phyloP scores from a whole-genome alignment of 2,329 filamentous ascomycete genomes.

The Elsinoe australis region DNA sequence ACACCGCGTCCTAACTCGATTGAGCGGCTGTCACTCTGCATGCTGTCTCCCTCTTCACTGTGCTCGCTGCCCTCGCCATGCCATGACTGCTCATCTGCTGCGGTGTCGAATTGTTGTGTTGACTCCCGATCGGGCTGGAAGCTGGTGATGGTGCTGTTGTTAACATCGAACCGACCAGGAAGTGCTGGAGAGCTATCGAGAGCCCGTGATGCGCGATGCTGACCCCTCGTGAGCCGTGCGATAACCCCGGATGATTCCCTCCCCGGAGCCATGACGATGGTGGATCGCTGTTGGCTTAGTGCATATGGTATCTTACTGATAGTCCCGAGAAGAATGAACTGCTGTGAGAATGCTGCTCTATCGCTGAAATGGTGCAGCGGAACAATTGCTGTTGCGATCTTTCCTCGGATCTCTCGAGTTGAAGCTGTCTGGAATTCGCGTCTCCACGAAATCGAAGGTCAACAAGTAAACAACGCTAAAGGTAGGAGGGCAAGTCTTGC shows the following conservation, averaged over 20 bases:
- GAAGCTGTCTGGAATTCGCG: slow-evolving; percentile 3
- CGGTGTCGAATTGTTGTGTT: slow-evolving; percentile 21
- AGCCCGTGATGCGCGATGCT: neutral
- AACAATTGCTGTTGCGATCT: slow-evolving; percentile 9
- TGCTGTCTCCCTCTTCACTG: slow-evolving; percentile 30
- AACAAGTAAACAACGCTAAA: slow-evolving; percentile 13
- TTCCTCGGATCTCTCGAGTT: slow-evolving; percentile 2
- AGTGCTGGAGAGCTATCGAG: slow-evolving; percentile 1
- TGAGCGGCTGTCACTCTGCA: slow-evolving; percentile 29
- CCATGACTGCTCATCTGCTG: slow-evolving; percentile 17
- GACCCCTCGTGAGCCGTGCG: slow-evolving; percentile 14
- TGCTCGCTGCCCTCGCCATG: slow-evolving; percentile 21
- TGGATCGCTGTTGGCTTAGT: neutral
- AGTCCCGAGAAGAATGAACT: slow-evolving; percentile 8
- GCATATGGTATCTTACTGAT: neutral
- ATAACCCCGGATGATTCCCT: slow-evolving; percentile 13
- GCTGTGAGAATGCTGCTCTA: neutral
- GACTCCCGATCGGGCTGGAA: slow-evolving; percentile 21
- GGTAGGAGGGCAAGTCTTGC: neutral
- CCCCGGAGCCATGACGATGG: slow-evolving; percentile 5
- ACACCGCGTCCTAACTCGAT: slow-evolving; percentile 51
- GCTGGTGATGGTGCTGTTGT: slow-evolving; percentile 19
- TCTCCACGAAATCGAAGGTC: neutral
- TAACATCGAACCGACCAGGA: slow-evolving; percentile 7
- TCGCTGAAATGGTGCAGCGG: neutral